A percentile compares a stretch with the other conserved stretches of the same genome.
phyloP scores from a whole-genome alignment of 768 basidiomycete species.

The Trichaptum fuscoviolaceum region DNA sequence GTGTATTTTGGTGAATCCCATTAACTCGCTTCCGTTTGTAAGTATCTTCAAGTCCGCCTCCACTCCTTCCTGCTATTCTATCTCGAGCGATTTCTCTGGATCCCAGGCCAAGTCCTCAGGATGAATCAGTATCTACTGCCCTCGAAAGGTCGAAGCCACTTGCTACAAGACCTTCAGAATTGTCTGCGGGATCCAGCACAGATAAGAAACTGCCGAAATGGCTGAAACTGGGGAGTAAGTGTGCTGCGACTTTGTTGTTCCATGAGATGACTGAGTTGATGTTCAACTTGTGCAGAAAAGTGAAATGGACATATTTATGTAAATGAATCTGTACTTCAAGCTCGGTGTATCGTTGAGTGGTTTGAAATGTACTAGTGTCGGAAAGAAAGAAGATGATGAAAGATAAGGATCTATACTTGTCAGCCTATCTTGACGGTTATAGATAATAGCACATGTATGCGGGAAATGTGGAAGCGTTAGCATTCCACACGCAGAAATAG shows the following conservation, averaged over 20 bases:
- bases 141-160: conserved; percentile 2
- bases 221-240: conserved; percentile 52
- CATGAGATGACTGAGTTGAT: background rate
- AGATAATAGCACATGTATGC: too few species aligned
- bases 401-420: background rate
- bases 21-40: background rate
- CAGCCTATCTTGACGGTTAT: too few species aligned
- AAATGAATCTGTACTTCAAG: background rate
- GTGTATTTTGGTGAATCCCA: background rate
- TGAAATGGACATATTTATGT: background rate
- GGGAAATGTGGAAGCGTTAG: too few species aligned
- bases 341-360: too few species aligned
- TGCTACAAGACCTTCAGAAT: conserved; percentile 3
- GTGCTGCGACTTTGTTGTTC: background rate
- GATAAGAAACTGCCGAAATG: conserved; percentile 73
- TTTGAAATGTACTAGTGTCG: too few species aligned
- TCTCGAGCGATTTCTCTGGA: conserved; percentile 11
- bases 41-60: conserved; percentile 59
- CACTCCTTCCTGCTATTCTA: conserved; percentile 40
- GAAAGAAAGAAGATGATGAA: background rate
- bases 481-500: too few species aligned
- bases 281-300: background rate
- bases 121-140: conserved; percentile 8
- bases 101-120: conserved; percentile 8
- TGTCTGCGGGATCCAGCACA: conserved; percentile 9